Base-by-base conservation (phyloP, 2,329 filamentous ascomycete species). In the Helminthosporium solani region DNA sequence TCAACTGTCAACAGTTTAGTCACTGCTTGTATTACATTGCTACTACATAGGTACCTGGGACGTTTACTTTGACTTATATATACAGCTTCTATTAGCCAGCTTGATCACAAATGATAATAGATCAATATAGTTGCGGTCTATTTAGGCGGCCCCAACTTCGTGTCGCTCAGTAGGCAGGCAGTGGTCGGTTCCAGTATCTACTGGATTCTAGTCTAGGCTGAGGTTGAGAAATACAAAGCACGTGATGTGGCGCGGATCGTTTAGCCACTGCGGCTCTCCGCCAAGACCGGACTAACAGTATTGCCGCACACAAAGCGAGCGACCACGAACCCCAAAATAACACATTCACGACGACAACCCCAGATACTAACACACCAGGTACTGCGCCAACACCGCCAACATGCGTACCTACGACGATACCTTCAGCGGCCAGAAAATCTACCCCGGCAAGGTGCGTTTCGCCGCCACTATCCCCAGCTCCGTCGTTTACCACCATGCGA, bases 351-450 rank as follows among this genome's bases (percentile, higher is more conserved):
- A 64, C 63, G 61, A 68, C 60, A 63, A 67, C 60, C 55, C 53
- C 61, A 56, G 50, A 57, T 49, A 67, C 65, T 67, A 66, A 68
- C 65, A 58, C 60, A 49, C 56, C 61, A 67, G 67, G 68, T 70
- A 66, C 57, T 54, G 64, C 67, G 61, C 57, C 64, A 70, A 57
- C 69, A 70, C 74, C 74, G 74, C 75, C 79, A 84, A 79, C 72
- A 86, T 86, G 83, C 81, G 83, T 80, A 85, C 83, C 76, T 88
- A 87, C 84, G 85, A 88, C 78, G 85, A 88, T 73, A 81, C 82
- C 70, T 88, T 88, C 82, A 85, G 81, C 76, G 85, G 84, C 70
- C 78, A 83, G 77, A 87, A 86, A 80, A 87, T 88, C 78, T 88
- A 87, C 81, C 85, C 85, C 71, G 85, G 85, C 76, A 87, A 87